Evolutionary conservation across 306 rosid species (phyloP).

Genomic region (Trichosanthes cucumerina): DNA sequence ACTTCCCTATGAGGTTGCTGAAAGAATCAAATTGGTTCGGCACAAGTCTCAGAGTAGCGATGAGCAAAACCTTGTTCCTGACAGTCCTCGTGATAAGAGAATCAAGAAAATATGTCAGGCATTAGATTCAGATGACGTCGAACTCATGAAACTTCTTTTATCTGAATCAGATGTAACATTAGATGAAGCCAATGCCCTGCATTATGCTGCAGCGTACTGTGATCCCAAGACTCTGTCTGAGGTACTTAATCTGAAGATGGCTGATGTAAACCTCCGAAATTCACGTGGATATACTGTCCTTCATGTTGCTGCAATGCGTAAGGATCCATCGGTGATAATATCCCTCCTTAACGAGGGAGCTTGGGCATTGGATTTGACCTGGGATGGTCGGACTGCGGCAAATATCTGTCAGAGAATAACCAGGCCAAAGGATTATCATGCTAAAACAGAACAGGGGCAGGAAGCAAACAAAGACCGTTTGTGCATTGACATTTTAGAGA

Average conservation of each 20-base stretch:
- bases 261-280: constrained; percentile 37
- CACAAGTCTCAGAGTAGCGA: constrained; percentile 9
- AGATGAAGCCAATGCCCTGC: constrained; percentile 38
- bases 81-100: constrained; percentile 27
- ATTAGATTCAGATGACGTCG: constrained; percentile 39
- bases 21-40: constrained; percentile 25
- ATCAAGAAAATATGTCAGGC: constrained; percentile 35
- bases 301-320: constrained; percentile 44
- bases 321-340: constrained; percentile 33
- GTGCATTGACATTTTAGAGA: constrained; percentile 40
- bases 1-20: constrained; percentile 31
- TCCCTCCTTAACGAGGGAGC: constrained; percentile 39
- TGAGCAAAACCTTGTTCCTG: constrained; percentile 6
- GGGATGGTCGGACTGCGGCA: constrained; percentile 36
- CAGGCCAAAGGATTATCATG: constrained; percentile 38
- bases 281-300: constrained; percentile 35
- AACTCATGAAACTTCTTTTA: constrained; percentile 34
- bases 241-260: constrained; percentile 29
- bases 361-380: constrained; percentile 27
- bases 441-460: constrained; percentile 29
- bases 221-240: constrained; percentile 36
- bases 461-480: constrained; percentile 34
- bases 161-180: constrained; percentile 27
- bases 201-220: constrained; percentile 40
- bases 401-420: constrained; percentile 39